phyloP scores from a whole-genome alignment of 768 basidiomycete species.

The Pleurotus tuoliensis region DNA sequence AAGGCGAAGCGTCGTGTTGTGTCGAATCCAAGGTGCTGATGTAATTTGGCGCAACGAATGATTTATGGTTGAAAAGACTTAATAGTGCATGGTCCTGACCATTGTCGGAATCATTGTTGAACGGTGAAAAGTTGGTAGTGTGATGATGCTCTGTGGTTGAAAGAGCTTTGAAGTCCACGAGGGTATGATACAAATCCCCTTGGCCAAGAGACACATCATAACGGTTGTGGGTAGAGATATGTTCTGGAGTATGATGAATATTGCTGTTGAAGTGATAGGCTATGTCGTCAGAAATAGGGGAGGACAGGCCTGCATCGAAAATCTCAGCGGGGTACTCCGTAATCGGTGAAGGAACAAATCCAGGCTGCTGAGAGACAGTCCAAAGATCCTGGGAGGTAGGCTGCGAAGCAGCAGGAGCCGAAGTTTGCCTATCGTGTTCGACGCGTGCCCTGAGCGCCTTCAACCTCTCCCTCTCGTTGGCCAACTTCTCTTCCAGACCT shows the following conservation, averaged over 20 bases:
- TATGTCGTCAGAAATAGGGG: neutral
- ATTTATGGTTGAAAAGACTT: too few species aligned
- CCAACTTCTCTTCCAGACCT: constrained; percentile 70
- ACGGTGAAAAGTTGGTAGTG: constrained; percentile 47
- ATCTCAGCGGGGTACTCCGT: neutral
- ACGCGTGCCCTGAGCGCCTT: constrained; percentile 54
- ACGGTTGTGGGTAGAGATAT: constrained; percentile 19
- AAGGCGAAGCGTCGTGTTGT: too few species aligned
- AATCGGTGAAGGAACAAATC: neutral
- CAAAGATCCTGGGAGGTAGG: neutral
- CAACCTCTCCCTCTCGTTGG: constrained; percentile 58
- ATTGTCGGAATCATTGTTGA: constrained; percentile 37
- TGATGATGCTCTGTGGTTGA: constrained; percentile 17
- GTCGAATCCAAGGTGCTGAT: too few species aligned
- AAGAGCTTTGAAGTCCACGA: constrained; percentile 34
- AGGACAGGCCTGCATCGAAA: neutral
- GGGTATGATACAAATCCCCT: constrained; percentile 35
- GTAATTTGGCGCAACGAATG: too few species aligned
- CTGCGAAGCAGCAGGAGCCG: constrained; percentile 14
- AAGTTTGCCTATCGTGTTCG: constrained; percentile 43
- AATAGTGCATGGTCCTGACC: neutral
- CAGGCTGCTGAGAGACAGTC: neutral
- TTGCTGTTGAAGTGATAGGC: constrained; percentile 4
- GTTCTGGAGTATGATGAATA: constrained; percentile 27
- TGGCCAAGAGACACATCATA: constrained; percentile 10